Base-by-base conservation (phyloP, 2,329 filamentous ascomycete species). In the Neocucurbitaria cava region DNA sequence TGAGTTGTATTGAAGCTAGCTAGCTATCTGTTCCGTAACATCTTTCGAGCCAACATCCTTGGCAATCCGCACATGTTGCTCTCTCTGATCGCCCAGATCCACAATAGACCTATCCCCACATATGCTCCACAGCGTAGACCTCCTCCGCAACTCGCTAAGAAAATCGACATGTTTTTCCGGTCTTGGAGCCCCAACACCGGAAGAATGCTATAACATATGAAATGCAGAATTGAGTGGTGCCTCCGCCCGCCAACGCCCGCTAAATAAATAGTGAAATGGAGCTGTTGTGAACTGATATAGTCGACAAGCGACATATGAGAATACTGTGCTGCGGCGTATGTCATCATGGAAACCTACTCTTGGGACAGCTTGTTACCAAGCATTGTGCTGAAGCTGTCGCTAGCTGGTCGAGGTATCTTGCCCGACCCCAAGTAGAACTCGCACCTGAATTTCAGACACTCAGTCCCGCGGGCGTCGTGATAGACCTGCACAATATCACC, bases 401-500 rank as follows among this genome's bases (percentile, higher is more conserved):
- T 67, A 5, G 65, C 45, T 3, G 61, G 48, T 40, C 73, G 63
- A 9, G 68, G 67, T 38, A 71, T 52, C 45, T 59, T 68, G 24
- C 73, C 76, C 26, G 70, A 66, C 5, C 79, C 78, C 35, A 74
- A 63, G 56, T 74, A 77, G 44, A 82, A 77, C 48, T 80, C 77
- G 58, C 76, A 79, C 10, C 63, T 67, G 52, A 81, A 81, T 53
- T 74, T 77, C 30, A 81, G 64, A 30, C 65, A 65, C 38, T 72
- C 69, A 1, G 60, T 66, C 11, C 64, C 63, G 17, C 54, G 76
- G n/a, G 66, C 54, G 11, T 79, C 76, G 39, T 85, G 80, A 82
- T 87, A 96, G 6, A 96, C 84, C 2, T 87, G 85, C 43, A 97
- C 84, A 21, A 86, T 81, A 70, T 97, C 94, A 1, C 90, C 91